phyloP scores from a whole-genome alignment of 2,329 filamentous ascomycete species.

The Trichoderma cornu-damae region DNA sequence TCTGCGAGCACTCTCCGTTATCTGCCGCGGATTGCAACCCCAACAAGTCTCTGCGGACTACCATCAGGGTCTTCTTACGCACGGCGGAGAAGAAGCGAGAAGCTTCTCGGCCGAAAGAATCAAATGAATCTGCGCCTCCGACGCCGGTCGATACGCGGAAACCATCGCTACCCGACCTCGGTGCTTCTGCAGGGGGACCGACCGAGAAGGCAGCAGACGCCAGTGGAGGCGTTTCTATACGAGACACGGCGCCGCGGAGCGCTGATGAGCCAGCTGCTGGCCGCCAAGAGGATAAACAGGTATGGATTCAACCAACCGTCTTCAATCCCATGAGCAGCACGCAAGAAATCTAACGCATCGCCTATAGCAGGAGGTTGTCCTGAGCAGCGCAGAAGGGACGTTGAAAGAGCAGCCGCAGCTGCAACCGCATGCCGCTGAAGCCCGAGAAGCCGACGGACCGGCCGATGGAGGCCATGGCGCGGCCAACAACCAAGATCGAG shows the following conservation, averaged over 20 bases:
- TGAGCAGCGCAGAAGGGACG: neutral
- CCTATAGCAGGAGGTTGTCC: neutral
- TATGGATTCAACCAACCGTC: neutral
- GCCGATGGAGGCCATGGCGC: constrained; percentile 12
- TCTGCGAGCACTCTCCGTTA: constrained; percentile 88
- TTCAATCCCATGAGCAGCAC: neutral
- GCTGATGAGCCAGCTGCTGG: constrained; percentile 3
- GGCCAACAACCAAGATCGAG: constrained; percentile 6
- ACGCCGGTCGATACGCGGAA: constrained; percentile 41
- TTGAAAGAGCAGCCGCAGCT: neutral
- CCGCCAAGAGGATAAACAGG: constrained; percentile 15
- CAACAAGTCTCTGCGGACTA: constrained; percentile 87
- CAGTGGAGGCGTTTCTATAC: neutral
- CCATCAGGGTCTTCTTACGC: constrained; percentile 84
- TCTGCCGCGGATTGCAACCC: constrained; percentile 80
- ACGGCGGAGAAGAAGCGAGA: constrained; percentile 88
- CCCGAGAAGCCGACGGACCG: neutral
- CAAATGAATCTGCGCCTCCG: constrained; percentile 37
- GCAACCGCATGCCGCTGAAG: neutral
- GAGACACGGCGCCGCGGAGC: neutral
- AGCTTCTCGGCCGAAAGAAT: constrained; percentile 51
- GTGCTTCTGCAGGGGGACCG: constrained; percentile 22
- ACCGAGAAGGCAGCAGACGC: constrained; percentile 12
- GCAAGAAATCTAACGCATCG: neutral
- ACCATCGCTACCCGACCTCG: constrained; percentile 29